Conservation (phyloP, 805 yeast genomes). For the Groenewaldozyma tartarivorans region DNA sequence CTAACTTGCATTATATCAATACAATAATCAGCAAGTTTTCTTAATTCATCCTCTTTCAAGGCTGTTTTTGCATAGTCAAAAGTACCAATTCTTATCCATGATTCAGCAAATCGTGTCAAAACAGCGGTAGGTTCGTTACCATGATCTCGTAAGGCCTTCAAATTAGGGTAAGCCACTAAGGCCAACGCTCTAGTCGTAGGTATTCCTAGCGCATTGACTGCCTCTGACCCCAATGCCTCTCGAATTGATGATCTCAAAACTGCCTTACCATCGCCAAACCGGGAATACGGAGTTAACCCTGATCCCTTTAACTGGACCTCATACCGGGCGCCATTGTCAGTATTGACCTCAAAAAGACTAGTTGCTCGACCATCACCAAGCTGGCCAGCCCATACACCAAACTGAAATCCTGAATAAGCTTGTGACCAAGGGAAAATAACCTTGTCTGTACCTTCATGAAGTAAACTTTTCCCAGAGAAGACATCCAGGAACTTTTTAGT, state of each 20-base stretch:
- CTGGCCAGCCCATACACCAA: conserved; percentile 95
- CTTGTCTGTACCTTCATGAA: conserved; percentile 31
- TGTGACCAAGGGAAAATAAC: conserved; percentile 78
- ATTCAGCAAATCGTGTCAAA: conserved; percentile 71
- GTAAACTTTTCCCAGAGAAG: conserved; percentile 50
- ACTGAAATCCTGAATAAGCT: conserved; percentile 93
- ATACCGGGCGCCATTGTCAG: conserved; percentile 32
- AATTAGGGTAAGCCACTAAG: conserved; percentile 60
- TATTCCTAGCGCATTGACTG: conserved; percentile 67
- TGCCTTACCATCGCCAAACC: conserved; percentile 97
- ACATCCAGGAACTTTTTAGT: conserved; percentile 42
- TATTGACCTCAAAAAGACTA: conserved; percentile 63
- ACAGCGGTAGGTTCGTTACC: conserved; percentile 72
- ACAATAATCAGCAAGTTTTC: conserved; percentile 60
- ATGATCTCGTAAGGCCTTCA: conserved; percentile 55
- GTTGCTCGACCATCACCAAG: conserved; percentile 92
- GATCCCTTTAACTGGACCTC: conserved; percentile 86
- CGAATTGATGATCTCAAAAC: conserved; percentile 79
- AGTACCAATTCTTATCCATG: conserved; percentile 83
- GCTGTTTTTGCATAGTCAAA: conserved; percentile 76
- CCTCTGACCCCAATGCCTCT: conserved; percentile 80
- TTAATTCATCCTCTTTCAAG: conserved; percentile 54
- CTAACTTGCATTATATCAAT: conserved; percentile 38
- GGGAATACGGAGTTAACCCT: conserved; percentile 82
- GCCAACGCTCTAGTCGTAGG: conserved; percentile 83